Base-by-base conservation (phyloP, 768 basidiomycete genomes). In the Hemileccinum rubropunctum region DNA sequence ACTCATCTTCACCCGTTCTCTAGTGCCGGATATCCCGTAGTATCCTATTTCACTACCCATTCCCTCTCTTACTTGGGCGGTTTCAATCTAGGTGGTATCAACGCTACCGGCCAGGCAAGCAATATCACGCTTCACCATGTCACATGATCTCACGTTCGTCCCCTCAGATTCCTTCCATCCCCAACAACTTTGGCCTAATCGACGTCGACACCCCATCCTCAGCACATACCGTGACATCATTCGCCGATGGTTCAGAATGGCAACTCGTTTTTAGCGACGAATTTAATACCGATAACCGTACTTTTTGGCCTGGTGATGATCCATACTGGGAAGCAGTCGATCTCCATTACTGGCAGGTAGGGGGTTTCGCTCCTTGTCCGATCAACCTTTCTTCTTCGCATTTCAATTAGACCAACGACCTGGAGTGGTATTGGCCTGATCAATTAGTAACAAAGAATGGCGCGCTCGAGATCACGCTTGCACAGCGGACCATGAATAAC, bases 401-500 rank as follows among this genome's bases (percentile, higher is more conserved):
- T 14, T 3, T 27, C 27, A 43, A 36, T 21, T 45, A 84, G 80
- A 84, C 87, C 12, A 80, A 80, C 53, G 86, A 89, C 62, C 57
- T 88, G 64, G 89, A 97, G 68, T 95, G 91, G 91, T 94, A 95
- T 64, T 87, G 88, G 62, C 93, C 94, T 0, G 80, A 72, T 23
- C 84, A 86, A 15, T 71, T 91, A 42, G 86, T 81, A 7, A 97
- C 95, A 9, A 72, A 72, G 52, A 73, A 78, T 55, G 95, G 95
- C 18, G 72, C 76, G 35, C 78, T 98, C 35, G 78, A 86, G 56
- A 82, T 95, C 60, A 91, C 86, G 2, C 70, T 95, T 58, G 80
- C 69, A 23, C 66, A 78, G 64, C 88, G 80, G 63, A 63, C 72
- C 49, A 88, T 77, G 36, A 87, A 95, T 63, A 79, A 78, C 50